Conservation (phyloP, 2,329 filamentous ascomycete species). For the Didymella glomerata region DNA sequence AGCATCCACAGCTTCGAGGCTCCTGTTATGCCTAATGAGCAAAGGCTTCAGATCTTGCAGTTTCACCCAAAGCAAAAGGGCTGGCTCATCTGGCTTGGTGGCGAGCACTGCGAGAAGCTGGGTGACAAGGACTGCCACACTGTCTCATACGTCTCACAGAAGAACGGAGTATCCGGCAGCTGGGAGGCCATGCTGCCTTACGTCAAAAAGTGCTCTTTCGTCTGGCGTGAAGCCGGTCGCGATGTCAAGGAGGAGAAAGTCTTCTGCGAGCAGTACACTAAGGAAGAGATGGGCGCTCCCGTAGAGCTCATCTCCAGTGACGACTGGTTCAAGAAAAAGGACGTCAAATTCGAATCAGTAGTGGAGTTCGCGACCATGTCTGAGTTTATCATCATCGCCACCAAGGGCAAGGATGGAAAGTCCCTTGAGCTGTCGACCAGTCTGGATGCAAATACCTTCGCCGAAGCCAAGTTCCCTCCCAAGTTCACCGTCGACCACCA, state of each 20-base stretch:
- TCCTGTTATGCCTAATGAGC: constrained; percentile 66
- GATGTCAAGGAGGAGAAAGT: constrained; percentile 69
- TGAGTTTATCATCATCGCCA: constrained; percentile 92
- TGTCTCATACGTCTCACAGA: constrained; percentile 78
- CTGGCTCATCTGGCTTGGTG: constrained; percentile 91
- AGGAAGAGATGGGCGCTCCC: constrained; percentile 69
- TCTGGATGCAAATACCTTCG: constrained; percentile 83
- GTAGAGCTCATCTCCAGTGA: constrained; percentile 78
- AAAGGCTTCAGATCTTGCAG: constrained; percentile 64
- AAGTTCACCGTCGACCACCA: constrained; percentile 83
- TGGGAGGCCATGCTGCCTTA: constrained; percentile 81
- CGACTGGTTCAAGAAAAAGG: constrained; percentile 76
- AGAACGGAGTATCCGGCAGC: constrained; percentile 70
- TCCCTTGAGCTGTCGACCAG: constrained; percentile 82
- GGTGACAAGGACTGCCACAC: constrained; percentile 68
- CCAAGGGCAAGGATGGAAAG: constrained; percentile 69
- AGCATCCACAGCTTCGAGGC: constrained; percentile 78
- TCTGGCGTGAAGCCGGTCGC: constrained; percentile 67
- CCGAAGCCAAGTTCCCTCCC: constrained; percentile 82
- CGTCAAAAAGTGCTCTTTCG: constrained; percentile 86
- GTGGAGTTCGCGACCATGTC: constrained; percentile 92
- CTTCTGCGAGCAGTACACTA: constrained; percentile 69
- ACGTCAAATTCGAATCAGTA: constrained; percentile 72
- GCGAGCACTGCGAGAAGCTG: constrained; percentile 69
- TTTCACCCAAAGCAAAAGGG: constrained; percentile 85